phyloP scores from a whole-genome alignment of 1,284 basidiomycete genomes.

The Ceratobasidium sp. region DNA sequence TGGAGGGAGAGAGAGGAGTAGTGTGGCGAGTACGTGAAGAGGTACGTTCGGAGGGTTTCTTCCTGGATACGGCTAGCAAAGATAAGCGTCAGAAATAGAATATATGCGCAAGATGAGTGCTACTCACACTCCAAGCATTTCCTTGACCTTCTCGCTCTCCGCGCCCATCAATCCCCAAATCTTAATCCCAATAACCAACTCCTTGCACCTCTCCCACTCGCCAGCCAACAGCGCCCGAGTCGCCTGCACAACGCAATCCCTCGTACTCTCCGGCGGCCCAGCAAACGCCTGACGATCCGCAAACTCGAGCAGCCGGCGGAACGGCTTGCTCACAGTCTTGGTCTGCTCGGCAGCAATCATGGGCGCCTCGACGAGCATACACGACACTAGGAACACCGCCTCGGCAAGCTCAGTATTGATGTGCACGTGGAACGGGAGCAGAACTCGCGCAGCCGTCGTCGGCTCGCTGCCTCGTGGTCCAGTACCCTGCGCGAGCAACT shows the following conservation, averaged over 20 bases:
- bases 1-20: slow-evolving; percentile 90
- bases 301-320: slow-evolving; percentile 95
- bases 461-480: slow-evolving; percentile 87
- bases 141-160: slow-evolving; percentile 80
- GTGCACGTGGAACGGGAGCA: slow-evolving; percentile 99
- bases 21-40: slow-evolving; percentile 97
- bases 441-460: slow-evolving; percentile 95
- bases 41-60: slow-evolving; percentile 94
- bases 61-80: slow-evolving; percentile 90
- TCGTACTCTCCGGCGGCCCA: slow-evolving; percentile 97
- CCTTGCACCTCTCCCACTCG: slow-evolving; percentile 95
- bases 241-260: slow-evolving; percentile 99
- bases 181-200: slow-evolving; percentile 95
- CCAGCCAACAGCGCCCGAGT: slow-evolving; percentile 96
- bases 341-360: slow-evolving; percentile 93
- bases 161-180: slow-evolving; percentile 98
- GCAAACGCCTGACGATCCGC: slow-evolving; percentile 98
- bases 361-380: slow-evolving; percentile 98
- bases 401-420: slow-evolving; percentile 98
- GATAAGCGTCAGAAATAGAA: neutral
- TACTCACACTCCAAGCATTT: slow-evolving; percentile 90
- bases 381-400: slow-evolving; percentile 96
- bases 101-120: neutral
- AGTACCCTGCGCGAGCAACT: slow-evolving; percentile 95
- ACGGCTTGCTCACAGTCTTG: slow-evolving; percentile 92